Evolutionary conservation across 2,329 filamentous ascomycete genomes (phyloP), one percentile per base, ranked within the genome.

Genomic region (Trichocomaceae sp.): DNA sequence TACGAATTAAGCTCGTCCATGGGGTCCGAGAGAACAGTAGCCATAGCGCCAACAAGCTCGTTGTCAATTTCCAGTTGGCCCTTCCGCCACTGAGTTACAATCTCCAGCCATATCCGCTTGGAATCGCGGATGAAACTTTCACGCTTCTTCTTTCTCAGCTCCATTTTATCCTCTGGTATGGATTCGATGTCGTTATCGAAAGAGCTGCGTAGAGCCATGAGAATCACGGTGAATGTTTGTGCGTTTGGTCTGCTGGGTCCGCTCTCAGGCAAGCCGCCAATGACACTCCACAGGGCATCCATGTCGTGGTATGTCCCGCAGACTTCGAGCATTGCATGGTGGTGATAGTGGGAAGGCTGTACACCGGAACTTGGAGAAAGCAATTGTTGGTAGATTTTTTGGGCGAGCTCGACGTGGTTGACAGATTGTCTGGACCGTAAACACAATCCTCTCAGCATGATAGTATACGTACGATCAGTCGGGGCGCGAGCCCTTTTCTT

Each of bases 401-500:
- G 71, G 0, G 90, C 89, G 60, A 87, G 84, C 54, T 77, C 69
- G 5, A 93, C 79, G 48, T 84, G 84, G 29, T 82, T 69, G 44
- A 79, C 75, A 56, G 55, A 10, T n/a, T 55, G 53, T 45, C 86
- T 79, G 1, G 79, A 67, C 15, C 85, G 83, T 42, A 77, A 72
- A 41, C 85, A 80, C 53, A 91, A 83, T 29, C 90, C 92, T 50
- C 82, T 79, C 61, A 99, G 84, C 56, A 97, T 81, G 56, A 88
- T 84, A 17, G 88, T 93, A 67, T 88, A 96, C 0, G 93, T 96
- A 63, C 86, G 82, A 3, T 83, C 80, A 67, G 91, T 92, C 1
- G 93, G 92, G 23, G 81, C 77, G 63, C 95, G 87, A 5, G 79
- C 85, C 58, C 90, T 82, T 74, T 97, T 97, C 75, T 97, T 99